Conservation (phyloP, 345 rosid genomes). For the Moringa oleifera region DNA sequence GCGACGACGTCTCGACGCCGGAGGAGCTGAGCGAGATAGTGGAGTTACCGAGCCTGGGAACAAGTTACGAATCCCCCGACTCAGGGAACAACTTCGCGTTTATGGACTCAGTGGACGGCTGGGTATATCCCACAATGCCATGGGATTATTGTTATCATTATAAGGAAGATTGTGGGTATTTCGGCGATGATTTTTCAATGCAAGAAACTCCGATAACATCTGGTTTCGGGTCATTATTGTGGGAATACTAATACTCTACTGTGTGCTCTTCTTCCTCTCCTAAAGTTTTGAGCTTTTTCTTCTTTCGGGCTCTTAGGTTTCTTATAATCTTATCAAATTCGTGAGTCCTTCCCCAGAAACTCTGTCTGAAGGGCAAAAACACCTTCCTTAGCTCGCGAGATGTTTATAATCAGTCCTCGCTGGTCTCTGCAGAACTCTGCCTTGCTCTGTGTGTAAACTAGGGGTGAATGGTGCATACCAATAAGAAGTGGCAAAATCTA, state of each 20-base stretch:
- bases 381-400: no score
- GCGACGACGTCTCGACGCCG: slow-evolving; percentile 43
- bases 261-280: background rate
- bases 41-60: slow-evolving; percentile 63
- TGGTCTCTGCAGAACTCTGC: no score
- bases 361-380: background rate
- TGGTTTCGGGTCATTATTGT: slow-evolving; percentile 35
- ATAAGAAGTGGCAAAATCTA: no score
- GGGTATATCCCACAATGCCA: slow-evolving; percentile 31
- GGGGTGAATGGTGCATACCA: no score
- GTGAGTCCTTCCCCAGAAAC: no score
- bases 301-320: background rate
- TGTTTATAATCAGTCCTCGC: no score
- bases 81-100: slow-evolving; percentile 51
- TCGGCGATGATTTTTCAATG: slow-evolving; percentile 32
- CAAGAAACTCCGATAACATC: slow-evolving; percentile 23
- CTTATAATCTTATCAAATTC: no score
- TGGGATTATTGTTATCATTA: slow-evolving; percentile 32
- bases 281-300: background rate
- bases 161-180: slow-evolving; percentile 31
- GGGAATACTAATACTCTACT: slow-evolving; percentile 30
- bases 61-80: slow-evolving; percentile 42
- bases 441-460: no score
- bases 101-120: slow-evolving; percentile 44
- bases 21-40: slow-evolving; percentile 84